These are phyloP conservation scores for Rhizopogon vinicolor DNA, from an alignment of 768 basidiomycete genomes.

Conservation along the genomic window DNA sequence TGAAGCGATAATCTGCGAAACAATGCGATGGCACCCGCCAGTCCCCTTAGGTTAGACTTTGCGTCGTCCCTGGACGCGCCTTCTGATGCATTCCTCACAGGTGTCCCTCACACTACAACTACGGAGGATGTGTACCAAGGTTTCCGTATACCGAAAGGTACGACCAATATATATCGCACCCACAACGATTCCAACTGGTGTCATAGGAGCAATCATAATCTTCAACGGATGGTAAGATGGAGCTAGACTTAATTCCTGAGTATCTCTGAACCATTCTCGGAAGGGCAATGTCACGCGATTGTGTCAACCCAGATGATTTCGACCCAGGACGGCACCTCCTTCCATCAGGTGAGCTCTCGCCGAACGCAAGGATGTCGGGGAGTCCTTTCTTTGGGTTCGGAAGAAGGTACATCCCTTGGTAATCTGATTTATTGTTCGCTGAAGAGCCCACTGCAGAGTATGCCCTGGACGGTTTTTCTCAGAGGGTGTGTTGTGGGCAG, in stretches of 20 bases:
- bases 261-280: not conserved
- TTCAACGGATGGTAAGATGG: not conserved
- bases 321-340: not conserved
- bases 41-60: too few relatives aligned
- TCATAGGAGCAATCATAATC: too few relatives aligned
- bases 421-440: not conserved
- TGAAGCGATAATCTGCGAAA: too few relatives aligned
- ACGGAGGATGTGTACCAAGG: not conserved
- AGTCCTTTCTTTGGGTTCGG: not conserved
- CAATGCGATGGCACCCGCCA: too few relatives aligned
- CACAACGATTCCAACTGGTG: not conserved
- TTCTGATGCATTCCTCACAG: not conserved
- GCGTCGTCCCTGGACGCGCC: too few relatives aligned
- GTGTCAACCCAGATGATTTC: not conserved
- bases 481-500: not conserved
- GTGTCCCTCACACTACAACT: not conserved
- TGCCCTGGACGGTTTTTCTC: too few relatives aligned
- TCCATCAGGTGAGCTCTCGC: not conserved
- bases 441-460: not conserved
- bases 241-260: not conserved
- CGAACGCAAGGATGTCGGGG: not conserved
- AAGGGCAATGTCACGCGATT: not conserved
- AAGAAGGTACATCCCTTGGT: not conserved
- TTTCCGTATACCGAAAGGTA: not conserved
- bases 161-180: not conserved